Conservation (phyloP, 805 yeast genomes). For the Ogataea polymorpha region DNA sequence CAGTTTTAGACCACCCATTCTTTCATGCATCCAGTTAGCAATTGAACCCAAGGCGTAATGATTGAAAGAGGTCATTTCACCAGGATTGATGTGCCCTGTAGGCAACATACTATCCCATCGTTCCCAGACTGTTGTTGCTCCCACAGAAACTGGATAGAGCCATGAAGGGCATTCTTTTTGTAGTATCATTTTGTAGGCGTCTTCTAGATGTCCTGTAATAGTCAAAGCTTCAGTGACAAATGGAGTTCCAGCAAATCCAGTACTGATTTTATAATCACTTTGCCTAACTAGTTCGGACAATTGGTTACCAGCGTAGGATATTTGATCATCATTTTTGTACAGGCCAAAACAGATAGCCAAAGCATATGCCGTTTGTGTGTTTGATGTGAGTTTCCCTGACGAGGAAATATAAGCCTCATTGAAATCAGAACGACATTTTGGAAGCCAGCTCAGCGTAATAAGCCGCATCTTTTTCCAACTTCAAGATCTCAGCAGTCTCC, state of each 20-base stretch:
- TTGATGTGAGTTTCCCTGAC: slow-evolving; percentile 19
- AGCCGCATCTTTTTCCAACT: slow-evolving; percentile 9
- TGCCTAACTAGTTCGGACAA: slow-evolving; percentile 8
- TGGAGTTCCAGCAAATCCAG: slow-evolving; percentile 32
- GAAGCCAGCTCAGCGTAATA: slow-evolving; percentile 9
- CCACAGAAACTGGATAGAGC: slow-evolving; percentile 29
- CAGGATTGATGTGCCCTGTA: slow-evolving; percentile 27
- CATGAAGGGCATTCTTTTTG: slow-evolving; percentile 26
- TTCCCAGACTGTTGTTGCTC: slow-evolving; percentile 31
- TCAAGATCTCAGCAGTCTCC: slow-evolving; percentile 12
- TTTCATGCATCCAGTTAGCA: slow-evolving; percentile 20
- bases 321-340: slow-evolving; percentile 12
- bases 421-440: slow-evolving; percentile 17
- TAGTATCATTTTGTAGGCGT: slow-evolving; percentile 24
- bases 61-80: slow-evolving; percentile 31
- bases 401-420: slow-evolving; percentile 17
- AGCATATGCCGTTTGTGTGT: slow-evolving; percentile 27
- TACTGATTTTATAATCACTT: slow-evolving; percentile 18
- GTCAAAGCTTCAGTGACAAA: slow-evolving; percentile 24
- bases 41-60: slow-evolving; percentile 26
- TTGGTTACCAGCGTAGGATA: slow-evolving; percentile 19
- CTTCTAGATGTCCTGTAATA: slow-evolving; percentile 17
- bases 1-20: slow-evolving; percentile 18
- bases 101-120: slow-evolving; percentile 31
- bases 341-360: slow-evolving; percentile 22